Conservation (phyloP, 2,329 filamentous ascomycete species). For the Parascedosporium putredinis region DNA sequence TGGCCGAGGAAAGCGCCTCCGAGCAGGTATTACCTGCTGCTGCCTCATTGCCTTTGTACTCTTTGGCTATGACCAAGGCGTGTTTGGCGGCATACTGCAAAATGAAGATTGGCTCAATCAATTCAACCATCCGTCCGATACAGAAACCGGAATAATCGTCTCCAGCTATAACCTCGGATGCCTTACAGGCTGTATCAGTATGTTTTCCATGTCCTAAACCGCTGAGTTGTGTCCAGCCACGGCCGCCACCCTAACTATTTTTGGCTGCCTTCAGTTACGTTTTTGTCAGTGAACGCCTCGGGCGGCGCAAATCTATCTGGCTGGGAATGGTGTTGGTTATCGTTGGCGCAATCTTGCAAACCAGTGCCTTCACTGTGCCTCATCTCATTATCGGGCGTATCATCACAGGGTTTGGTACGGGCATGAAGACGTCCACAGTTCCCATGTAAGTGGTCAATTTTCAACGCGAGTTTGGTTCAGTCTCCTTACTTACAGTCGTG, state of each 20-base stretch:
- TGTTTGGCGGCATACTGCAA: conserved; percentile 57
- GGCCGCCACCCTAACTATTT: no score
- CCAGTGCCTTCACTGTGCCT: conserved; percentile 35
- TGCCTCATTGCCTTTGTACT: conserved; percentile 28
- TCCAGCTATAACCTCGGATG: conserved; percentile 29
- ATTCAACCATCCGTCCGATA: conserved; percentile 17
- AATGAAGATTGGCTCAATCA: conserved; percentile 14
- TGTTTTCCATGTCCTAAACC: neutral
- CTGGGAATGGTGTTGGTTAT: conserved; percentile 47
- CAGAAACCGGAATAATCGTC: conserved; percentile 19
- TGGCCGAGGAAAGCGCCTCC: conserved; percentile 16
- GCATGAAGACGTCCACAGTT: conserved; percentile 41
- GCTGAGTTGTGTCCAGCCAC: neutral
- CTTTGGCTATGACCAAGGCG: conserved; percentile 67
- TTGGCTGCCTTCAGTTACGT: neutral
- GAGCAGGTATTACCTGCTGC: conserved; percentile 14
- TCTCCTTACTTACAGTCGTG: no score
- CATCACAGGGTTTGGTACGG: conserved; percentile 48
- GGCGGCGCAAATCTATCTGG: conserved; percentile 48
- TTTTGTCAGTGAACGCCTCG: conserved; percentile 43
- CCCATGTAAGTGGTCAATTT: conserved; percentile 44
- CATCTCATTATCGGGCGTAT: conserved; percentile 45
- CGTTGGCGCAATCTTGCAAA: conserved; percentile 50
- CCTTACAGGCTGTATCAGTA: conserved; percentile 22
- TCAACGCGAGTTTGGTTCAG: conserved; percentile 47